A percentile compares a stretch with the other conserved stretches of the same genome.
Evolutionary conservation across 345 rosid species (phyloP).

Genomic region (Microcos paniculata): DNA sequence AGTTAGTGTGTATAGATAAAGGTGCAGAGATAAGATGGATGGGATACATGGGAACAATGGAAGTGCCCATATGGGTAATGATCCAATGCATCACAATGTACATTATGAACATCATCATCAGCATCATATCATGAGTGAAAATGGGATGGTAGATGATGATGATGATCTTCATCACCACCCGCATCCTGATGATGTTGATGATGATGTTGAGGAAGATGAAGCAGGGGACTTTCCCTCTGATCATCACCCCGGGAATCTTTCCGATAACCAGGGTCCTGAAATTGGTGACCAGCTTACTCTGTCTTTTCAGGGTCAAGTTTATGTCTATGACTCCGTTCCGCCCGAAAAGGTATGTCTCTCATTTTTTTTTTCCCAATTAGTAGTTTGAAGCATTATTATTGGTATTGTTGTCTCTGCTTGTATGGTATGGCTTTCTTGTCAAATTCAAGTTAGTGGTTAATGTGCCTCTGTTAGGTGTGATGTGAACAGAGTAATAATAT

Average conservation of each 20-base stretch:
- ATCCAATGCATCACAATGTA: constrained; percentile 30
- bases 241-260: constrained; percentile 52
- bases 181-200: neutral
- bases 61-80: constrained; percentile 38
- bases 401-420: neutral
- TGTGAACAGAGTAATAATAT: neutral
- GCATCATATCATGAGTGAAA: constrained; percentile 43
- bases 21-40: constrained; percentile 35
- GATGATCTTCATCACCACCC: constrained; percentile 8
- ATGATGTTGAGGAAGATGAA: constrained; percentile 24
- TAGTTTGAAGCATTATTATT: constrained; percentile 8
- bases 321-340: constrained; percentile 67
- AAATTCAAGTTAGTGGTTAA: neutral
- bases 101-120: constrained; percentile 44
- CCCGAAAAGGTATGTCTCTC: constrained; percentile 54
- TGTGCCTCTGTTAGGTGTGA: neutral
- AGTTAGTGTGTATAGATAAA: neutral
- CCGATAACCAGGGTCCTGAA: constrained; percentile 40
- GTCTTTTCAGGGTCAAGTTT: constrained; percentile 79
- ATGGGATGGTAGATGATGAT: constrained; percentile 39
- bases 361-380: neutral
- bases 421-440: neutral
- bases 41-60: constrained; percentile 40
- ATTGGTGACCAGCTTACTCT: constrained; percentile 64
- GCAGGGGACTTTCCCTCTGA: constrained; percentile 47